A percentile compares a stretch with the other conserved stretches of the same genome.
Conservation (phyloP, 1,284 basidiomycete genomes). For the Hemileia vastatrix region DNA sequence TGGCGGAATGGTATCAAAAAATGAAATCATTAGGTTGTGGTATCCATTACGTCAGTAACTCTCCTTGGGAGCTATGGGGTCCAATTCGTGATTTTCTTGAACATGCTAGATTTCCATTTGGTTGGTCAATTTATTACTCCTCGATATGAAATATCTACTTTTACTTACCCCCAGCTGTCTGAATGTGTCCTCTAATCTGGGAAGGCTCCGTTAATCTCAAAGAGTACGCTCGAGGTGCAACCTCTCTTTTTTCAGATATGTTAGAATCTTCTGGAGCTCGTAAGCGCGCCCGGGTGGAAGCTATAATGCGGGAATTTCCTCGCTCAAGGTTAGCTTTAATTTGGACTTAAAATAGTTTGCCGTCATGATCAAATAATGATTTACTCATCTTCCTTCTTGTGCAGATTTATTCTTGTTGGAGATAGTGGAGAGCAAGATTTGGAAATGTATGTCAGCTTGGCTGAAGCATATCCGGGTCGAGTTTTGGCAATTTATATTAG, state of each 20-base stretch:
- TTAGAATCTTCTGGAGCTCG: slow-evolving; percentile 14
- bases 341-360: slow-evolving; percentile 19
- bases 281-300: slow-evolving; percentile 14
- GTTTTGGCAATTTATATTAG: slow-evolving; percentile 36
- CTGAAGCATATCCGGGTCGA: slow-evolving; percentile 32
- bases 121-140: slow-evolving; percentile 18
- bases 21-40: slow-evolving; percentile 4
- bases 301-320: slow-evolving; percentile 12
- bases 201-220: slow-evolving; percentile 20
- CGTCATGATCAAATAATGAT: background rate
- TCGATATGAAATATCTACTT: background rate
- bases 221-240: slow-evolving; percentile 18
- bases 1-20: slow-evolving; percentile 25
- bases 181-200: no score
- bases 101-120: slow-evolving; percentile 30
- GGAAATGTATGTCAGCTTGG: slow-evolving; percentile 37
- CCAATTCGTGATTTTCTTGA: slow-evolving; percentile 34
- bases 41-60: slow-evolving; percentile 38
- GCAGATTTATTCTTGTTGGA: slow-evolving; percentile 36
- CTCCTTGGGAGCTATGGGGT: slow-evolving; percentile 35
- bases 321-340: slow-evolving; percentile 25
- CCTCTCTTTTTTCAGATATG: slow-evolving; percentile 13
- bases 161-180: background rate
- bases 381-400: slow-evolving; percentile 31
- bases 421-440: slow-evolving; percentile 41